Base-by-base conservation (phyloP, 108 stramenopile species). In the Epipyxis sp. region DNA sequence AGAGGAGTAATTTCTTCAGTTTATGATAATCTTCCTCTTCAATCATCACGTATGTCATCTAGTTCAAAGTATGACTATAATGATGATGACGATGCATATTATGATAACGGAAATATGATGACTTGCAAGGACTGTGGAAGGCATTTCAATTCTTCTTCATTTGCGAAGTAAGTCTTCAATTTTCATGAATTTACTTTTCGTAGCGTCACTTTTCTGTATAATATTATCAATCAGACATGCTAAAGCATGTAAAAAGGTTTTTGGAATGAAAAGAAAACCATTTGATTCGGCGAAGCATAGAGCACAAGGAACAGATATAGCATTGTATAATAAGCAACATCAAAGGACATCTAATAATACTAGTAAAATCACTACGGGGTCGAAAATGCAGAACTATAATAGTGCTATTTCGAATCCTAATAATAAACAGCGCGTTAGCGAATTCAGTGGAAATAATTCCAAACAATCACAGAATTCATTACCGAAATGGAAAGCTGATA, bases 81-180 rank as follows among this genome's bases (percentile, higher is more conserved):
- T n/a, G n/a, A n/a, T n/a, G n/a, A n/a, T n/a, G n/a, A n/a, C n/a
- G n/a, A n/a, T n/a, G n/a, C n/a, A n/a, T n/a, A n/a, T n/a, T n/a
- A n/a, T n/a, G n/a, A n/a, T n/a, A n/a, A n/a, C n/a, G n/a, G n/a
- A n/a, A n/a, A n/a, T n/a, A n/a, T n/a, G n/a, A n/a, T n/a, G n/a
- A n/a, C n/a, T n/a, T 57, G 54, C 54, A 16, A 25, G 25, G 54
- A 65, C 6, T 65, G 61, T 65, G 61, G 61, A 37, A 16, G 61
- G 10, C 20, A 65, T 25, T 65, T 65, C 61, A 65, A 65, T 65
- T 3, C 3, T 6, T 16, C 10, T 32, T 65, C 61, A 10, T n/a
- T n/a, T n/a, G 54, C 16, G 20, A 57, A 57, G 54, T 57, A 57
- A 57, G 54, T 57, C 25, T 16, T 57, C 54, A 57, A 57, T n/a